phyloP scores from a whole-genome alignment of 2,329 filamentous ascomycete genomes.

The Annulohypoxylon truncatum region DNA sequence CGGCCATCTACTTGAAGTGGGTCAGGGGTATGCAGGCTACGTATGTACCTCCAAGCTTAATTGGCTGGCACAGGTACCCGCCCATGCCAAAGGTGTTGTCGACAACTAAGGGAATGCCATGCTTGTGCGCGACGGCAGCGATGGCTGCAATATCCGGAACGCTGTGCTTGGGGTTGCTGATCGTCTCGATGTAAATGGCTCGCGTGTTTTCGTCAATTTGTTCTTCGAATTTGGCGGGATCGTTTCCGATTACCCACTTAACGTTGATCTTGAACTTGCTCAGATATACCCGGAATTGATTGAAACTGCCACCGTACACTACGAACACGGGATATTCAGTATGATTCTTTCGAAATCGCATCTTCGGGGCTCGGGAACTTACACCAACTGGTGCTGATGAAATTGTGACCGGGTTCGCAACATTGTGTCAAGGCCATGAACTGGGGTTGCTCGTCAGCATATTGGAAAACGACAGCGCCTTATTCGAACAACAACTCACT shows the following conservation, averaged over 20 bases:
- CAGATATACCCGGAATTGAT: conserved; percentile 54
- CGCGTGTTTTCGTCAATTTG: conserved; percentile 50
- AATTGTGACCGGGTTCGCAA: conserved; percentile 53
- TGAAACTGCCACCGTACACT: conserved; percentile 54
- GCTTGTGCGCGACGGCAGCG: conserved; percentile 66
- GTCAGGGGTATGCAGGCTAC: conserved; percentile 16
- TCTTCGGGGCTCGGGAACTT: conserved; percentile 30
- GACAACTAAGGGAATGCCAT: conserved; percentile 56
- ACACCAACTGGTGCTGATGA: conserved; percentile 52
- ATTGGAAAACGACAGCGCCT: background rate
- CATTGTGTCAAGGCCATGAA: conserved; percentile 54
- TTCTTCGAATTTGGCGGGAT: conserved; percentile 48
- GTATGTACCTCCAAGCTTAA: conserved; percentile 66
- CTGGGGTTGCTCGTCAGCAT: conserved; percentile 33
- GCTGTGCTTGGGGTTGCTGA: conserved; percentile 50
- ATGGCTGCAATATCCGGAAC: conserved; percentile 76
- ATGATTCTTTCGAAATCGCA: background rate
- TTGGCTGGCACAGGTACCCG: conserved; percentile 73
- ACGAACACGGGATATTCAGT: conserved; percentile 22
- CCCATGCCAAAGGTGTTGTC: conserved; percentile 81
- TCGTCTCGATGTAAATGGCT: conserved; percentile 50
- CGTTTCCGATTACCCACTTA: conserved; percentile 52
- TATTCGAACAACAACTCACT: conserved; percentile 30
- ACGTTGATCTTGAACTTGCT: conserved; percentile 54
- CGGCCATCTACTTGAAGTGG: background rate